phyloP scores from a whole-genome alignment of 306 rosid genomes.

The Pachyrhizus erosus region DNA sequence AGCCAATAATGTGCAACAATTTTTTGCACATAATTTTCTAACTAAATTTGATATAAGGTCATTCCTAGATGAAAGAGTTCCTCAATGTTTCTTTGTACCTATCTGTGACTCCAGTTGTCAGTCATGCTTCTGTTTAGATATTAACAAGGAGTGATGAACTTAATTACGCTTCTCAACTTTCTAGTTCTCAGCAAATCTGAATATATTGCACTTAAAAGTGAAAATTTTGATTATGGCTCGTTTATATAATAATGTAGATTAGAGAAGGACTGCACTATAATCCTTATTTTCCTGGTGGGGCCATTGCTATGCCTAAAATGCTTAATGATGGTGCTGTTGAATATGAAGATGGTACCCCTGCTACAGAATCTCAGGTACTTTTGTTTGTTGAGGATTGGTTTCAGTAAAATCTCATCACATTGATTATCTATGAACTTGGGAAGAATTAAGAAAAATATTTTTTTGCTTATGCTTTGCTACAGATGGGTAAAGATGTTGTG shows the following conservation, averaged over 20 bases:
- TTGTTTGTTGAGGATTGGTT: not conserved
- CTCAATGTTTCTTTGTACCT: not conserved
- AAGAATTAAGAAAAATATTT: constrained; percentile 14
- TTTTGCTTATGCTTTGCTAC: constrained; percentile 31
- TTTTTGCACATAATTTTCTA: constrained; percentile 11
- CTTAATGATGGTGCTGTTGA: constrained; percentile 97
- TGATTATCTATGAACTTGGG: not conserved
- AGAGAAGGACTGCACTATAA: constrained; percentile 95
- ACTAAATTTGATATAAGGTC: not conserved
- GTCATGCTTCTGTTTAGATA: constrained; percentile 6
- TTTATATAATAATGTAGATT: constrained; percentile 64
- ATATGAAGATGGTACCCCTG: constrained; percentile 91
- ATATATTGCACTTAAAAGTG: constrained; percentile 4
- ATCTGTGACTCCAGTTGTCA: not conserved
- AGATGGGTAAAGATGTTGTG: constrained; percentile 99
- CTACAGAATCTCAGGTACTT: constrained; percentile 94
- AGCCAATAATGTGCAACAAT: constrained; percentile 5
- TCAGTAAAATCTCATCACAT: constrained; percentile 12
- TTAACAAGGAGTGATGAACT: constrained; percentile 18
- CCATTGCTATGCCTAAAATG: constrained; percentile 99
- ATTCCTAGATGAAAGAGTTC: constrained; percentile 24
- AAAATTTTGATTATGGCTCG: not conserved
- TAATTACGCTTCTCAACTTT: constrained; percentile 15
- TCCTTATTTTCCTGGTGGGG: constrained; percentile 99
- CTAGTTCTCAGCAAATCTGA: not conserved